These are phyloP conservation scores for Globisporangium nagaii DNA, from an alignment of 352 stramenopile species.

Conservation along the genomic window DNA sequence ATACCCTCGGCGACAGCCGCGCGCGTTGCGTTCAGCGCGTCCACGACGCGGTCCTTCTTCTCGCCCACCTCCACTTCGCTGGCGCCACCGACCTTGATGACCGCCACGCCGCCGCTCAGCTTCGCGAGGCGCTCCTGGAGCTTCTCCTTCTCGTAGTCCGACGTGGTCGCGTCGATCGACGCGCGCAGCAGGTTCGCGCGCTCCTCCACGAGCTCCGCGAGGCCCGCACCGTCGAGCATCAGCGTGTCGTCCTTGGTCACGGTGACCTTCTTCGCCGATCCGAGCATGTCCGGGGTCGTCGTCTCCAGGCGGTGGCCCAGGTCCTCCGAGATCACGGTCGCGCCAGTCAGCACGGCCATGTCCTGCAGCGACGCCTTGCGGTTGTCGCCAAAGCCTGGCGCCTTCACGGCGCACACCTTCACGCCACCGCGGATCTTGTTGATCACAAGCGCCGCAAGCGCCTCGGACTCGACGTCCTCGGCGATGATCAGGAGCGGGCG, in stretches of 20 bases:
- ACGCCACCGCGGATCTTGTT: conserved; percentile 99
- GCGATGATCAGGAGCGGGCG: conserved; percentile 98
- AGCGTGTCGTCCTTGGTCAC: conserved; percentile 99
- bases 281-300: conserved; percentile 93
- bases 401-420: conserved; percentile 99
- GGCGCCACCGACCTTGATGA: conserved; percentile 99
- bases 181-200: conserved; percentile 94
- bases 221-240: conserved; percentile 94
- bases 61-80: conserved; percentile 99
- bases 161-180: conserved; percentile 95
- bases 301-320: conserved; percentile 98
- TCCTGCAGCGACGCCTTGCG: conserved; percentile 99
- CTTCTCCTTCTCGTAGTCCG: conserved; percentile 99
- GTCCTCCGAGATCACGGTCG: conserved; percentile 98
- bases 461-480: conserved; percentile 99
- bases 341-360: conserved; percentile 98
- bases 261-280: conserved; percentile 92
- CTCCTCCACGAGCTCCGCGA: conserved; percentile 93
- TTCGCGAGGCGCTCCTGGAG: conserved; percentile 99
- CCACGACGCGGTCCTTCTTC: conserved; percentile 99
- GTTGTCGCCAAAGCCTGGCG: conserved; percentile 99
- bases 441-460: conserved; percentile 98
- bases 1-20: conserved; percentile 99
- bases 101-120: conserved; percentile 97
- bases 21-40: conserved; percentile 99